Evolutionary conservation across 805 yeast genomes (phyloP), one percentile per base, ranked within the genome.

Genomic region (Yamadazyma phyllophila): DNA sequence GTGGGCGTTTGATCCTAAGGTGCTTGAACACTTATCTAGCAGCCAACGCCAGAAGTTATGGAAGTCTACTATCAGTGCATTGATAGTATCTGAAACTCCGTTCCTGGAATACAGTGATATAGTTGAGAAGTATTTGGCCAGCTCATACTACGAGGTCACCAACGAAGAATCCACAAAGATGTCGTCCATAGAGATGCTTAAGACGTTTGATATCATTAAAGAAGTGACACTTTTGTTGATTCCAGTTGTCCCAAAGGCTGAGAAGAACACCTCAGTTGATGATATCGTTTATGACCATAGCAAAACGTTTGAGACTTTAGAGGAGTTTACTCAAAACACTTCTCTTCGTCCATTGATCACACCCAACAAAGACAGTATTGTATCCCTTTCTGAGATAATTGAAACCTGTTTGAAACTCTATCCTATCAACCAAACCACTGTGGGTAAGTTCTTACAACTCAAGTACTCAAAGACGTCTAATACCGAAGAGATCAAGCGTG

Each of bases 371-470:
- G 52, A 47, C 13, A 49, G 54, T 7, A 27, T 63, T 1, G 42
- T 47, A 1, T 39, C 46, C 3, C 49, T 67, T 26, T 53, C 56
- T 5, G 49, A 58, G 14, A 53, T 54, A 13, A 48, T 67, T 3
- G 52, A 56, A 5, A 61, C 65, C 1, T 69, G 74, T 49, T 61
- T 62, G 33, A 57, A 55, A 35, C 55, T 71, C 16, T 68, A 60
- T 41, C 65, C 73, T 0, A 58, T 65, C 33, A 67, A 63, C 32
- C 65, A 63, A 30, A 55, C 67, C n/a, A 62, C 71, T 1, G 54
- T 71, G n/a, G 43, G 42, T 4, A 57, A 60, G 26, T 71, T 53
- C 44, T 52, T 71, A 36, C 38, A 50, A 11, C 54, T 63, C 34
- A 64, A 62, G 44, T 55, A 57, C 8, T 49, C 57, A 5, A 32